Percentiles rank a stretch among this genome's conserved stretches.
Evolutionary conservation across 352 stramenopile genomes (phyloP).

Genomic region (Phytophthora citrophthora): DNA sequence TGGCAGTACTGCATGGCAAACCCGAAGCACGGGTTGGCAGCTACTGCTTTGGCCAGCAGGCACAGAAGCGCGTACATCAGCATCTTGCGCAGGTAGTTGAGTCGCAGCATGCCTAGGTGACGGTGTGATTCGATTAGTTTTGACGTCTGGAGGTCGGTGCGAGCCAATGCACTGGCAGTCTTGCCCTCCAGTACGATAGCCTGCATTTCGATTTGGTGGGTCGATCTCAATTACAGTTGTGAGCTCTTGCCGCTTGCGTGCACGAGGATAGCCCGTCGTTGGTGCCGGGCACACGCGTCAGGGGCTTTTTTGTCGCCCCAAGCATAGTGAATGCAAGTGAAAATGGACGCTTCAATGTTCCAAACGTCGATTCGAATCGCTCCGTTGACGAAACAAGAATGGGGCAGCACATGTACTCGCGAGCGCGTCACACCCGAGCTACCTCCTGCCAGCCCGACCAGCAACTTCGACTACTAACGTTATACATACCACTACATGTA

Average conservation of each 20-base stretch:
- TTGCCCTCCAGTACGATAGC: not conserved
- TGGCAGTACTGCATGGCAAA: constrained; percentile 36
- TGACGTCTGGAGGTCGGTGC: not conserved
- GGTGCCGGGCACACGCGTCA: not conserved
- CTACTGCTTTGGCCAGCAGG: constrained; percentile 25
- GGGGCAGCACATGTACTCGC: not conserved
- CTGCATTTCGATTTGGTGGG: constrained; percentile 12
- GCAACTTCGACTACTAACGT: no score
- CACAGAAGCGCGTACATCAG: constrained; percentile 28
- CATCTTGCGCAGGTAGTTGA: constrained; percentile 34
- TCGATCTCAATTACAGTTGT: constrained; percentile 18
- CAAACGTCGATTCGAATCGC: constrained; percentile 9
- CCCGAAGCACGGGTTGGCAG: constrained; percentile 28
- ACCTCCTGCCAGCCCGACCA: not conserved
- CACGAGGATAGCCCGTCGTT: constrained; percentile 6
- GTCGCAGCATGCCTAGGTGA: constrained; percentile 19
- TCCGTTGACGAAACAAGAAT: constrained; percentile 23
- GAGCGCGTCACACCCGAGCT: constrained; percentile 14
- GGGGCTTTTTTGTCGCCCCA: constrained; percentile 17
- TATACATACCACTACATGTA: no score
- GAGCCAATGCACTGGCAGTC: not conserved
- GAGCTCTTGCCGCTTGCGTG: not conserved
- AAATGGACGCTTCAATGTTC: constrained; percentile 11
- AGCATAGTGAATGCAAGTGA: constrained; percentile 11
- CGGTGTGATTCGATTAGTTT: not conserved